Conservation (phyloP, 345 rosid genomes). For the Microthlaspi erraticum region DNA sequence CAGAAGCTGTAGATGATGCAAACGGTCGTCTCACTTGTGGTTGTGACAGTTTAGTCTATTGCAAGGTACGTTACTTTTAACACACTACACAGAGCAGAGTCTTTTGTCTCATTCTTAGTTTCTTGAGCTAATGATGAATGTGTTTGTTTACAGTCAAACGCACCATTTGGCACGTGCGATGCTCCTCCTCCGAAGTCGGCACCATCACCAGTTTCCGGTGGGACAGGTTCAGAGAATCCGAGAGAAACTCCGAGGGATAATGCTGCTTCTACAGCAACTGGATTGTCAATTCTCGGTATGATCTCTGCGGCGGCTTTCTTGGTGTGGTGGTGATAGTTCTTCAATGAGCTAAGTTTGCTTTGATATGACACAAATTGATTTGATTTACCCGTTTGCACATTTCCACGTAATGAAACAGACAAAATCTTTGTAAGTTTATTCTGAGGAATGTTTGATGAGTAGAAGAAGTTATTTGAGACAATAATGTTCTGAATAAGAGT, state of each 20-base stretch:
- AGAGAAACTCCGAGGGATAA: constrained; percentile 28
- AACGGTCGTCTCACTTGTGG: constrained; percentile 97
- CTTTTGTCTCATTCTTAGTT: not conserved
- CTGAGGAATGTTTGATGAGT: constrained; percentile 10
- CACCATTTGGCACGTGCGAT: constrained; percentile 78
- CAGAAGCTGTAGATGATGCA: constrained; percentile 80
- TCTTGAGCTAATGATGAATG: not conserved
- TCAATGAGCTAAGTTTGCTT: constrained; percentile 15
- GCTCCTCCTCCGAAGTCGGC: constrained; percentile 70
- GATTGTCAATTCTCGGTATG: constrained; percentile 43
- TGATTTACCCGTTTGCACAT: not conserved
- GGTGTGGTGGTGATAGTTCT: constrained; percentile 33
- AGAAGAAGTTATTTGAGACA: not conserved
- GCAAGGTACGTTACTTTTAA: constrained; percentile 61
- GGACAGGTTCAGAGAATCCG: constrained; percentile 2
- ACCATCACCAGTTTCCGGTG: constrained; percentile 70
- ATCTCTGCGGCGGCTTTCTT: constrained; percentile 41
- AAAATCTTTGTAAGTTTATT: not conserved
- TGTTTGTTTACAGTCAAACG: constrained; percentile 60
- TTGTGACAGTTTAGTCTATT: constrained; percentile 70
- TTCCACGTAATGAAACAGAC: constrained; percentile 4
- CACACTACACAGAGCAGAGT: not conserved
- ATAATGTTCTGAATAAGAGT: constrained; percentile 5
- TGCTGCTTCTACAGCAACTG: constrained; percentile 47
- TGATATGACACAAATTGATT: constrained; percentile 21